These are phyloP conservation scores for Colletotrichum sp. DNA, from an alignment of 2,329 filamentous ascomycete species.

Conservation along the genomic window DNA sequence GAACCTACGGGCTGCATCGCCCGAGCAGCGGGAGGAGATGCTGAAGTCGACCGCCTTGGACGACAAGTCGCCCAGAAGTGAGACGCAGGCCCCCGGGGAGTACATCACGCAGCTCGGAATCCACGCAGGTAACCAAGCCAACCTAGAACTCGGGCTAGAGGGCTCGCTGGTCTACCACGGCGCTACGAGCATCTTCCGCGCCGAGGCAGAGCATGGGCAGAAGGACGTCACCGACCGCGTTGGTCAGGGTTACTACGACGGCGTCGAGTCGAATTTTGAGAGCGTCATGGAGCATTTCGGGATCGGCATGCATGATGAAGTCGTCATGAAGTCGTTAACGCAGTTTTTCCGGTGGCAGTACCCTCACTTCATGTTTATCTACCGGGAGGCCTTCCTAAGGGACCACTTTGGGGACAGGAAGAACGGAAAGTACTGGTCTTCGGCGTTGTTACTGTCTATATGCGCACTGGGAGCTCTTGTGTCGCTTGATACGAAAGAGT, in stretches of 20 bases:
- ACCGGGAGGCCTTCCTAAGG: conserved; percentile 29
- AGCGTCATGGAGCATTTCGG: conserved; percentile 27
- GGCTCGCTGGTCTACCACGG: conserved; percentile 25
- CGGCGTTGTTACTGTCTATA: conserved; percentile 24
- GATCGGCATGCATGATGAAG: conserved; percentile 25
- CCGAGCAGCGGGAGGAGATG: conserved; percentile 4
- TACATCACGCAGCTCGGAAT: neutral
- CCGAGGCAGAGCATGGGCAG: neutral
- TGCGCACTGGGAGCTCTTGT: conserved; percentile 28
- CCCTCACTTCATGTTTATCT: conserved; percentile 36
- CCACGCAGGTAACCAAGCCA: neutral
- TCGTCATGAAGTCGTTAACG: conserved; percentile 23
- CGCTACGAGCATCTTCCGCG: conserved; percentile 30
- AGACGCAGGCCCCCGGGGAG: neutral
- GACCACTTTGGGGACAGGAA: conserved; percentile 22
- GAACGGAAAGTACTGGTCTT: conserved; percentile 30
- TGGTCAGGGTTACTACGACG: neutral
- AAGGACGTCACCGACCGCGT: neutral
- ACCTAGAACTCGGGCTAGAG: conserved; percentile 7
- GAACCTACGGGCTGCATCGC: neutral
- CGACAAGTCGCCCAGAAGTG: neutral
- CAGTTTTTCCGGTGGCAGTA: conserved; percentile 34
- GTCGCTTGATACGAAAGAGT: conserved; percentile 5
- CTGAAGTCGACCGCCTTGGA: conserved; percentile 13
- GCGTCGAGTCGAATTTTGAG: conserved; percentile 17